phyloP scores from a whole-genome alignment of 2,329 filamentous ascomycete species.

The Aspergillus neoniger region DNA sequence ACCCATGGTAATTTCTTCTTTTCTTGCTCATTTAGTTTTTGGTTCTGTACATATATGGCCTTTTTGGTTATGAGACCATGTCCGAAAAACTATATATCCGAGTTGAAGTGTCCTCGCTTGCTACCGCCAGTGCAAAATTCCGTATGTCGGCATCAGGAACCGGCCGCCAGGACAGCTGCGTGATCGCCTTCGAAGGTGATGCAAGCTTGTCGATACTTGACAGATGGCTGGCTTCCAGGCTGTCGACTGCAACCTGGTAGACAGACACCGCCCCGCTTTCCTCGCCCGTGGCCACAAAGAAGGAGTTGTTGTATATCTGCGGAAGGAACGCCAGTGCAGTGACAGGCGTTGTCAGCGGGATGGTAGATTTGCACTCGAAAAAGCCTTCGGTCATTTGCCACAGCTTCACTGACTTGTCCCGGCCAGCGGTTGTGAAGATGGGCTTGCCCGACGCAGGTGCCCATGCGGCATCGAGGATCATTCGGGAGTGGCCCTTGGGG shows the following conservation, averaged over 20 bases:
- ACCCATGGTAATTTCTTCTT: not conserved
- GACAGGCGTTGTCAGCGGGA: constrained; percentile 62
- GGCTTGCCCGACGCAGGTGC: constrained; percentile 53
- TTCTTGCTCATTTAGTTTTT: not conserved
- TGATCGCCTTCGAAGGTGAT: constrained; percentile 64
- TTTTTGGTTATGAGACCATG: constrained; percentile 29
- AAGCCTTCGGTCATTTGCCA: constrained; percentile 55
- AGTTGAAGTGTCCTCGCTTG: constrained; percentile 49
- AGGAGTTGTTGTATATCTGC: constrained; percentile 26
- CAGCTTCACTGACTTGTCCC: constrained; percentile 81
- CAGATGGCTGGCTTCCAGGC: constrained; percentile 31
- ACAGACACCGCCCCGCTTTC: constrained; percentile 51
- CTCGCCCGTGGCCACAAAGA: constrained; percentile 49
- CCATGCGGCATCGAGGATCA: constrained; percentile 91
- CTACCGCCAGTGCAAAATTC: constrained; percentile 44
- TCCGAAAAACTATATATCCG: constrained; percentile 42
- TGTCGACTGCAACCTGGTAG: constrained; percentile 40
- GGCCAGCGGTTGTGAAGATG: constrained; percentile 81
- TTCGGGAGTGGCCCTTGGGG: constrained; percentile 82
- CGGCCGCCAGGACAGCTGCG: constrained; percentile 71
- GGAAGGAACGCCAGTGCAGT: constrained; percentile 70
- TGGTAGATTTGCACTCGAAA: constrained; percentile 57
- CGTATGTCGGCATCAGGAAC: constrained; percentile 14
- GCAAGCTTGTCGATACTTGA: constrained; percentile 40
- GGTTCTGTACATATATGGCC: constrained; percentile 20